Percentiles rank a stretch among this genome's conserved stretches.
phyloP scores from a whole-genome alignment of 139 green algal genomes.

The Volvox reticuliferus region DNA sequence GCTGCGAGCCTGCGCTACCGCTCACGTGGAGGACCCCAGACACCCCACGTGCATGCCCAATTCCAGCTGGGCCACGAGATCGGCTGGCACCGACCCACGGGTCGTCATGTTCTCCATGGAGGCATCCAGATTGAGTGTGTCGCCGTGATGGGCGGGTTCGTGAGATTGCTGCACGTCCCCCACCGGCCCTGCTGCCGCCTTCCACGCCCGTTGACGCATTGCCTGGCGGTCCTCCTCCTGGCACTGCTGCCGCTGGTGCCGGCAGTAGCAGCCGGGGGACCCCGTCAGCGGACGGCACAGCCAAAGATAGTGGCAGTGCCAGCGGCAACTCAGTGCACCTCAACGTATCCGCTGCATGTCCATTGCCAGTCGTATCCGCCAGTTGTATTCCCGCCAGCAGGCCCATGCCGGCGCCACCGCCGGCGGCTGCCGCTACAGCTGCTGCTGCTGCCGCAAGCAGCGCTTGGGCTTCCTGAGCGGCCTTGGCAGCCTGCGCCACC shows the following conservation, averaged over 20 bases:
- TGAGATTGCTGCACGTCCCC: not conserved
- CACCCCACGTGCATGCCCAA: not conserved
- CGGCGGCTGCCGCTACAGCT: not conserved
- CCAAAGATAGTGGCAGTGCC: not conserved
- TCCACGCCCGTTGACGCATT: not conserved
- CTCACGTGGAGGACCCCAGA: no score
- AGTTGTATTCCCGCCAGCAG: not conserved
- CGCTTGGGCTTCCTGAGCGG: conserved; percentile 14
- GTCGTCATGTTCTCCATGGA: not conserved
- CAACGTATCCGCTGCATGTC: no score
- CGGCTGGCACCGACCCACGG: not conserved
- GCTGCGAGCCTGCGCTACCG: not conserved
- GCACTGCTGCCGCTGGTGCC: not conserved
- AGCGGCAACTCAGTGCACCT: not conserved
- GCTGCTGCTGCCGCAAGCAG: not conserved
- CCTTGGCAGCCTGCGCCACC: not conserved
- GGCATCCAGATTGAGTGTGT: not conserved
- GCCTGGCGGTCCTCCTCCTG: not conserved
- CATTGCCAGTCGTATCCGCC: not conserved
- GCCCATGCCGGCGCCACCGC: not conserved
- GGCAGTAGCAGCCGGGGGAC: not conserved
- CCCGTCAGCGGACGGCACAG: not conserved
- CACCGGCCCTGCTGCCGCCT: not conserved
- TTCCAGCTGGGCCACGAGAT: not conserved
- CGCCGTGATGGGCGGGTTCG: not conserved